Percentiles rank a stretch among this genome's conserved stretches.
These are phyloP conservation scores for Ehretia macrophylla DNA, from an alignment of 257 asterid genomes.

Conservation along the genomic window DNA sequence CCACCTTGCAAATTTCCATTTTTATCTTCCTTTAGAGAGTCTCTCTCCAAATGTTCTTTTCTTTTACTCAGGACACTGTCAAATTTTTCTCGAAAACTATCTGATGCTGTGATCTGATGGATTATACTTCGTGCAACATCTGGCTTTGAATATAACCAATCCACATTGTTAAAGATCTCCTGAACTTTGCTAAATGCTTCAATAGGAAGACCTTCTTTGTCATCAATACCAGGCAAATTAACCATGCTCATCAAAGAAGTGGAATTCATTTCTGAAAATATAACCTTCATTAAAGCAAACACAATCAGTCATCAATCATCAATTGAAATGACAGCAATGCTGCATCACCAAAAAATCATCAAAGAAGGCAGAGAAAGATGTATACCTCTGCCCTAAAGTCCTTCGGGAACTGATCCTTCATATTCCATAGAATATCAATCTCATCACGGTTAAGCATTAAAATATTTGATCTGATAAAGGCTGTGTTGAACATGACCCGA, in stretches of 20 bases:
- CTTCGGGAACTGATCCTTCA: constrained; percentile 39
- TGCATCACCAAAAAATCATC: not conserved
- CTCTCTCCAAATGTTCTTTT: constrained; percentile 6
- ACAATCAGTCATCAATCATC: constrained; percentile 10
- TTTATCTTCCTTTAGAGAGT: constrained; percentile 13
- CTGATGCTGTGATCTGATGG: constrained; percentile 25
- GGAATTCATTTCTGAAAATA: constrained; percentile 56
- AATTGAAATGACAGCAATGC: constrained; percentile 3
- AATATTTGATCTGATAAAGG: constrained; percentile 50
- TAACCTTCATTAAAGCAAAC: constrained; percentile 38
- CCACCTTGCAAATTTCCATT: constrained; percentile 8
- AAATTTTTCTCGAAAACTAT: constrained; percentile 28
- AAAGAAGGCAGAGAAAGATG: constrained; percentile 7
- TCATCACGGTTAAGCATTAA: constrained; percentile 51
- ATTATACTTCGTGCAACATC: constrained; percentile 29
- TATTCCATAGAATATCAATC: constrained; percentile 51
- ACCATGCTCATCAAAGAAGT: constrained; percentile 27
- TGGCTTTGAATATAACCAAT: constrained; percentile 28
- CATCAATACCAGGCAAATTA: constrained; percentile 28
- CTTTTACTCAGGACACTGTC: constrained; percentile 17
- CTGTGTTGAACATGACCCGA: constrained; percentile 67
- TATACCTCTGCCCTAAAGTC: constrained; percentile 71
- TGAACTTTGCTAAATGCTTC: constrained; percentile 45
- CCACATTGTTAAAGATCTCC: constrained; percentile 34
- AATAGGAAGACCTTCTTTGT: constrained; percentile 36